Evolutionary conservation across 441 rosid species (phyloP).

Genomic region (Manihot esculenta): DNA sequence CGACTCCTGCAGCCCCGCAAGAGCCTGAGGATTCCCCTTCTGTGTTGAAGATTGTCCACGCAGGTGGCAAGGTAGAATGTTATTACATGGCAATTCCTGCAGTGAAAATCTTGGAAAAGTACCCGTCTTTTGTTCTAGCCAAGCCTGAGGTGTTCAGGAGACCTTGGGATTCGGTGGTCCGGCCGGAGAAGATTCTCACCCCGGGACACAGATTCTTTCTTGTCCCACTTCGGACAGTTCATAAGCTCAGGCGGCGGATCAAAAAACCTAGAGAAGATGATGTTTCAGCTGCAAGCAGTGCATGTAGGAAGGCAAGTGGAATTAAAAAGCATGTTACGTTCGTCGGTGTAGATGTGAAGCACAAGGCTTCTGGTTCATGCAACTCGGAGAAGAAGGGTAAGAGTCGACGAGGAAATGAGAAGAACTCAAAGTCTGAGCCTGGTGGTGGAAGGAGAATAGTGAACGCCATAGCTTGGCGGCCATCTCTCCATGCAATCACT

Average conservation of each 20-base stretch:
- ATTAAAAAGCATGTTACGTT: conserved; percentile 34
- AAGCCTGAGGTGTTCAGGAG: conserved; percentile 48
- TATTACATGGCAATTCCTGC: conserved; percentile 54
- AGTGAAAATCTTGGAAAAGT: conserved; percentile 40
- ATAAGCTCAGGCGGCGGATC: conserved; percentile 41
- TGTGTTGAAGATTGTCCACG: conserved; percentile 41
- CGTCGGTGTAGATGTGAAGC: conserved; percentile 29
- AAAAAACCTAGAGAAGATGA: conserved; percentile 15
- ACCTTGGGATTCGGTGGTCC: conserved; percentile 48
- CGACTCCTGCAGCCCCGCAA: background rate
- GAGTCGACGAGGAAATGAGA: conserved; percentile 1
- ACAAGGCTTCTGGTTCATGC: conserved; percentile 5
- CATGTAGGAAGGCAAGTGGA: conserved; percentile 7
- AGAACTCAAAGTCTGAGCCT: conserved; percentile 9
- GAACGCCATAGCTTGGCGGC: conserved; percentile 33
- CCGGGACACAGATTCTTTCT: conserved; percentile 42
- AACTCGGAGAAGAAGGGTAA: background rate
- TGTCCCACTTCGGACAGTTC: conserved; percentile 37
- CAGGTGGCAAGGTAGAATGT: conserved; percentile 35
- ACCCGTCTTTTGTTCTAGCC: conserved; percentile 40
- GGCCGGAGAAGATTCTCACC: conserved; percentile 40
- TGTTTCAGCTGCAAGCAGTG: conserved; percentile 8
- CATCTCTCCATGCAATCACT: conserved; percentile 31
- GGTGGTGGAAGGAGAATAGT: conserved; percentile 10
- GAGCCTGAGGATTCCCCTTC: conserved; percentile 1